A percentile compares a stretch with the other conserved stretches of the same genome.
Conservation (phyloP, 805 yeast genomes). For the Kazachstania bromeliacearum region DNA sequence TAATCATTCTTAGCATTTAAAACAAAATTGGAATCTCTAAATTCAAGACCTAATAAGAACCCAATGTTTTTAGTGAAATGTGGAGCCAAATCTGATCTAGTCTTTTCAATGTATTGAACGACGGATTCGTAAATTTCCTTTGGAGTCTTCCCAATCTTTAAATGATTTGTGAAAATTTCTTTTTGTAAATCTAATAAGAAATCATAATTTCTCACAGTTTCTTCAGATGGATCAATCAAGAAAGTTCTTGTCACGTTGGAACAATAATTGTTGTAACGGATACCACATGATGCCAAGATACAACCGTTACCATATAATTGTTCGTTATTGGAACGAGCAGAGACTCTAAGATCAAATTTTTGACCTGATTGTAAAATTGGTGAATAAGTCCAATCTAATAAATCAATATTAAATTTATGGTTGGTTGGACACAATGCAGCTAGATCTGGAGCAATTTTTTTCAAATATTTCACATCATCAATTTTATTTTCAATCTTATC, state of each 20-base stretch:
- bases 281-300: slow-evolving; percentile 73
- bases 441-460: slow-evolving; percentile 41
- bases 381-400: slow-evolving; percentile 86
- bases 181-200: slow-evolving; percentile 62
- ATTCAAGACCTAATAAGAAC: slow-evolving; percentile 82
- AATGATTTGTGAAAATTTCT: slow-evolving; percentile 42
- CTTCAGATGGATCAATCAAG: slow-evolving; percentile 77
- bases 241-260: slow-evolving; percentile 83
- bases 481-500: slow-evolving; percentile 73
- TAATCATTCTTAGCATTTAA: slow-evolving; percentile 61
- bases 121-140: slow-evolving; percentile 58
- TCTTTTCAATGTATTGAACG: slow-evolving; percentile 46
- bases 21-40: slow-evolving; percentile 68
- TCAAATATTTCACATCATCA: slow-evolving; percentile 66
- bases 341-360: slow-evolving; percentile 70
- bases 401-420: slow-evolving; percentile 62
- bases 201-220: slow-evolving; percentile 71
- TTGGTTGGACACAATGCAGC: slow-evolving; percentile 31
- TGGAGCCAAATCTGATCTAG: slow-evolving; percentile 54
- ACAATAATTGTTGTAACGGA: slow-evolving; percentile 82
- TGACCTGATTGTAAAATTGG: slow-evolving; percentile 89
- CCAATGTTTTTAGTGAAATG: slow-evolving; percentile 75
- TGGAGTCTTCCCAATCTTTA: slow-evolving; percentile 64
- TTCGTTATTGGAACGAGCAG: slow-evolving; percentile 65
- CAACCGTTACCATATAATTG: slow-evolving; percentile 64